Evolutionary conservation across 768 basidiomycete species (phyloP).

Genomic region (Clitopilus passeckerianus): DNA sequence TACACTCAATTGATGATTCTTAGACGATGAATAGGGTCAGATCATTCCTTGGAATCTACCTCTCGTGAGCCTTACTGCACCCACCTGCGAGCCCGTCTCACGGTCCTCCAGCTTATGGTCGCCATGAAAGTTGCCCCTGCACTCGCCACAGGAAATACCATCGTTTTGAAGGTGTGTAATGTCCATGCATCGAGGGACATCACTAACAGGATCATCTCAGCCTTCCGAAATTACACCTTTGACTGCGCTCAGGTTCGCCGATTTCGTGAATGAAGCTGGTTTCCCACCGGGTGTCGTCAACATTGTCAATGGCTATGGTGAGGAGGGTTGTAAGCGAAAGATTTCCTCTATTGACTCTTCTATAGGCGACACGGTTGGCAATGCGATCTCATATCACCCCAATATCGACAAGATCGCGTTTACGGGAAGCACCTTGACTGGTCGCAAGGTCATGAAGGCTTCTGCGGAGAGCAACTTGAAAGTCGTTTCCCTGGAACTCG

Average conservation of each 20-base stretch:
- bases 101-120: conserved; percentile 11
- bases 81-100: neutral
- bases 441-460: conserved; percentile 74
- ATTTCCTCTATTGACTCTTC: neutral
- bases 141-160: conserved; percentile 43
- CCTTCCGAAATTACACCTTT: conserved; percentile 64
- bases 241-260: conserved; percentile 42
- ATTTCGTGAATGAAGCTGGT: conserved; percentile 56
- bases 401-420: conserved; percentile 69
- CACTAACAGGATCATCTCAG: conserved; percentile 17
- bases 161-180: conserved; percentile 43
- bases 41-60: conserved; percentile 57
- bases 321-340: neutral
- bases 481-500: conserved; percentile 75
- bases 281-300: conserved; percentile 71
- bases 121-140: conserved; percentile 22
- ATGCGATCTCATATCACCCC: conserved; percentile 54
- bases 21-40: conserved; percentile 19
- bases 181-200: neutral
- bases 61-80: conserved; percentile 5
- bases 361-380: conserved; percentile 49
- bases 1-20: neutral
- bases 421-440: conserved; percentile 77
- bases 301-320: conserved; percentile 52
- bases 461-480: conserved; percentile 80